A percentile compares a stretch with the other conserved stretches of the same genome.
Evolutionary conservation across 345 rosid species (phyloP).

Genomic region (thale cress (Arabidopsis thaliana)): DNA sequence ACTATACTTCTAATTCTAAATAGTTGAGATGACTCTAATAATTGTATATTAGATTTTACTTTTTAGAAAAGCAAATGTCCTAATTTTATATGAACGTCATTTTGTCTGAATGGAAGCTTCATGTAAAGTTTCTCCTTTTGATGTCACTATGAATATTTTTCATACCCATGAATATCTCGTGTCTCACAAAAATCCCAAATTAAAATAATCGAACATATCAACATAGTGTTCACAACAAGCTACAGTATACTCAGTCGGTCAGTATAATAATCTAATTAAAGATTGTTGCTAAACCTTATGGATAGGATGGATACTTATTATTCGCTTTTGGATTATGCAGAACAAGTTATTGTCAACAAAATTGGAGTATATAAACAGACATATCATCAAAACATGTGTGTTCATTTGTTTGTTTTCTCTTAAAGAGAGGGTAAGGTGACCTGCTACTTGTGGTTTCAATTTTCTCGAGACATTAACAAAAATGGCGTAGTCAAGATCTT

Average conservation of each 20-base stretch:
- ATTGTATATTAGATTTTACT: conserved; percentile 14
- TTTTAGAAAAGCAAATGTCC: conserved; percentile 23
- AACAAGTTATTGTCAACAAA: neutral
- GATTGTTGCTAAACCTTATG: neutral
- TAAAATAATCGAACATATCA: neutral
- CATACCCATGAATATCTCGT: conserved; percentile 24
- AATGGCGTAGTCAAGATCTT: conserved; percentile 35
- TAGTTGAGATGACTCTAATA: conserved; percentile 5
- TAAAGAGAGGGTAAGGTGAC: conserved; percentile 9
- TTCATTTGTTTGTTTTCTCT: conserved; percentile 1
- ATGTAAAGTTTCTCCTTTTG: conserved; percentile 32
- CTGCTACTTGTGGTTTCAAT: conserved; percentile 5
- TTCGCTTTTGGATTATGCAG: conserved; percentile 2
- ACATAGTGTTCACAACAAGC: conserved; percentile 7
- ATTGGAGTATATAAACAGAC: neutral
- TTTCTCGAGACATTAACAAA: conserved; percentile 16
- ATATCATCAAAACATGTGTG: conserved; percentile 5
- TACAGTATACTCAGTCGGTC: conserved; percentile 16
- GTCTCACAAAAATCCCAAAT: neutral
- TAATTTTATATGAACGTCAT: conserved; percentile 3
- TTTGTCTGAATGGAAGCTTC: conserved; percentile 33
- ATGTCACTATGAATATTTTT: conserved; percentile 13
- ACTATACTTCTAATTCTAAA: neutral
- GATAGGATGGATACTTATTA: neutral
- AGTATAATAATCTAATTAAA: neutral